Base-by-base conservation (phyloP, 331 rosid genomes). In the Saraca asoca region DNA sequence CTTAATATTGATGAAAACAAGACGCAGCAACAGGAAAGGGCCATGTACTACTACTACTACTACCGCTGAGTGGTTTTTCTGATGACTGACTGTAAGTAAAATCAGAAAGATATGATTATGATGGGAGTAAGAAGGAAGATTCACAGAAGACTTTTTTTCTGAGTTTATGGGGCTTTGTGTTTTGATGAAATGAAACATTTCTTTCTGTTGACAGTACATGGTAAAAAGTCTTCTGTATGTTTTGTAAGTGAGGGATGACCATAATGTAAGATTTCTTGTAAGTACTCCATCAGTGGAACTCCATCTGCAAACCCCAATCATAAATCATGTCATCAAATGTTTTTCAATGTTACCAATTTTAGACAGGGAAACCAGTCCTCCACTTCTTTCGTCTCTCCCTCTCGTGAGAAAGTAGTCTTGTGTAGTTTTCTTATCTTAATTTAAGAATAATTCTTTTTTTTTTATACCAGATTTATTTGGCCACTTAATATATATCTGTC, bases 91-190 rank as follows among this genome's bases (percentile, higher is more conserved):
- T 78, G 68, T 31, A 80, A 77, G 88, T 82, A 46, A 77, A 64
- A 81, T 77, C 83, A 87, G 86, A 83, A 58, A 73, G 95, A 87
- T 80, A 78, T 87, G 96, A 85, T 76, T 57, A 49, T 46, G 52
- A 16, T 54, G 20, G 62, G 35, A 17, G 50, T 76, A 42, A 49
- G 42, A 42, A 71, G 42, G 48, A 71, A 74, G 68, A 69, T 70
- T 67, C 74, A 69, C 73, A 67, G 38, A 46, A 34, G 70, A 63
- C 68, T 66, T 50, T 3, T 24, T 24, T 24, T 24, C 3, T 44
- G 13, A 74, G 45, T 58, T 59, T 78, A 57, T 76, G 76, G 84
- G 71, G 66, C 50, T 62, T 43, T 76, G 75, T 74, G 79, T 80
- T 59, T 69, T 85, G 66, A 81, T 79, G 73, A 72, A 69, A 83